Conservation (phyloP, 371 early-diverging fungal species). For the Sanchytrium tribonematis region DNA sequence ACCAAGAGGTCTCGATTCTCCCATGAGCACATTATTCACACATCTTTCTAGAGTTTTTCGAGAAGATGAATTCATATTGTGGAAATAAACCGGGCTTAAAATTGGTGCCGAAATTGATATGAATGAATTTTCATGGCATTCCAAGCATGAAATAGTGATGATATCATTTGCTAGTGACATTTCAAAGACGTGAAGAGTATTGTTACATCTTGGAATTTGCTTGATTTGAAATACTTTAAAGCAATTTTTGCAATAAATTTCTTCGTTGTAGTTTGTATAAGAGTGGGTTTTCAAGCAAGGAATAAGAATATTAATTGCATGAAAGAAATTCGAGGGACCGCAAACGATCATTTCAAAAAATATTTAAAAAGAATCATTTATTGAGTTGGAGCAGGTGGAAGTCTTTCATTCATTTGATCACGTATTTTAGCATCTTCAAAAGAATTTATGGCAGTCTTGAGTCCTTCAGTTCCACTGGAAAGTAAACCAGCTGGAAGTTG, state of each 20-base stretch:
- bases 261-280: neutral
- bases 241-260: neutral
- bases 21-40: neutral
- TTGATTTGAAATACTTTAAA: neutral
- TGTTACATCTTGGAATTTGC: neutral
- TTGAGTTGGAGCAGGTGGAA: constrained; percentile 31
- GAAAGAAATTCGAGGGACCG: neutral
- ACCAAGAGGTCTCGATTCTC: neutral
- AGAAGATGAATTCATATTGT: neutral
- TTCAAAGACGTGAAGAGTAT: neutral
- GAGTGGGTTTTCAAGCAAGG: neutral
- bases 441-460: constrained; percentile 50
- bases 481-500: constrained; percentile 53
- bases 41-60: neutral
- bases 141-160: neutral
- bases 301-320: neutral
- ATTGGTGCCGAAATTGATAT: neutral
- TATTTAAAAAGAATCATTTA: neutral
- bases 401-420: constrained; percentile 63
- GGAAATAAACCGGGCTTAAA: neutral
- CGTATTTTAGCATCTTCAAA: constrained; percentile 69
- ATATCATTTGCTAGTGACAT: neutral
- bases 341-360: neutral
- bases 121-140: neutral
- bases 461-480: constrained; percentile 62